Base-by-base conservation (phyloP, 1,284 basidiomycete species). In the Apiotrichum porosum region DNA sequence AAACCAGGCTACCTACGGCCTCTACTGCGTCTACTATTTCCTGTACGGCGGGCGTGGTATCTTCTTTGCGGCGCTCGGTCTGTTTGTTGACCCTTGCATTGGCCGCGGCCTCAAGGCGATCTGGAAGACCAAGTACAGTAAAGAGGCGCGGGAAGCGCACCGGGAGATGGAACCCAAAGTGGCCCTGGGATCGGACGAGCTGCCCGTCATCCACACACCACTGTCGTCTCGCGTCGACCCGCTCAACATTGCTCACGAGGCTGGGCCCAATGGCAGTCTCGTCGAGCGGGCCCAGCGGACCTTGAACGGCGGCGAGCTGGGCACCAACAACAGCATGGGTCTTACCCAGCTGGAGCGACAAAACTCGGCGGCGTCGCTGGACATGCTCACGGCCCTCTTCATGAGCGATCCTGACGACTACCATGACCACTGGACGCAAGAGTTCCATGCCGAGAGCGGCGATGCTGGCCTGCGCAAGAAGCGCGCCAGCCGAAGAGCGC, bases 11-110 rank as follows among this genome's bases (percentile, higher is more conserved):
- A 39, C 32, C 23, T 57, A 57, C 43, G 51, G 48, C 14, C 46
- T 57, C 28, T 57, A 57, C 44, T 36, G 39, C 44, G 33, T 57
- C 28, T 57, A 57, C 46, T 53, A 57, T 48, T 52, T 53, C 18
- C 41, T 57, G 31, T 57, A 53, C 28, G 55, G 55, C n/a, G 45
- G 39, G 8, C 42, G 55, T 1, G 51, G 55, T 12, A 44, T 53
- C 9, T 37, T 47, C 17, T 57, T 57, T 37, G 55, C 42, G 15
- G 24, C 34, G 18, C 42, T 57, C 2, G 46, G 44, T 6, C 21
- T 49, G 14, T 42, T 56, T 14, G 54, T 56, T 36, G 54, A 56
- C 34, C 54, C 54, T 3, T 49, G 49, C n/a, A 36, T 56, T 6
- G 32, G 28, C 1, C 48, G 47, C 6, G 54, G 49, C 10, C 14